Conservation (phyloP, 2,329 filamentous ascomycete species). For the Pyricularia pennisetigena region DNA sequence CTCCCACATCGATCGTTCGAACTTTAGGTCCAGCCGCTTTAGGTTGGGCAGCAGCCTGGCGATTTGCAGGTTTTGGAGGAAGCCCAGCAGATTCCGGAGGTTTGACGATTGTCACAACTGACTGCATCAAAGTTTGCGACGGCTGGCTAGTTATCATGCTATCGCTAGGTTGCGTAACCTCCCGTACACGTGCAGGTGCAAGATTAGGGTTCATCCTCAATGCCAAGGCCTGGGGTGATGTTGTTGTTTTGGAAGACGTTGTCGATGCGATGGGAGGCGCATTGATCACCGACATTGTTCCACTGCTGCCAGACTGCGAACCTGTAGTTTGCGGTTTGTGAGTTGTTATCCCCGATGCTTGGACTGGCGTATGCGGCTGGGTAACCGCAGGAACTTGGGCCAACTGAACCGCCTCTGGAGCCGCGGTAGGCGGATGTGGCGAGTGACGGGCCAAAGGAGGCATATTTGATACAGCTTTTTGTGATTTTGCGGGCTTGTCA, state of each 20-base stretch:
- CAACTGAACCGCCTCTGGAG: neutral
- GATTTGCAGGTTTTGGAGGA: neutral
- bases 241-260: neutral
- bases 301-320: neutral
- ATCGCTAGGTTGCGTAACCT: neutral
- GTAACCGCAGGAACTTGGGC: neutral
- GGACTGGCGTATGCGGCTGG: neutral
- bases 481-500: neutral
- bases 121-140: neutral
- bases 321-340: neutral
- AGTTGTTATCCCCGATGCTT: neutral
- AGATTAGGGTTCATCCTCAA: neutral
- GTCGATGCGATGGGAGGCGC: neutral
- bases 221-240: neutral
- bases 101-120: neutral
- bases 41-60: neutral
- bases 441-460: neutral
- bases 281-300: neutral
- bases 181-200: neutral
- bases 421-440: neutral
- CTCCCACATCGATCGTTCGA: neutral
- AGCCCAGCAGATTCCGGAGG: neutral
- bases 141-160: neutral
- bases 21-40: neutral
- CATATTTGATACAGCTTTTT: neutral